These are phyloP conservation scores for Boletus bicolor DNA, from an alignment of 768 basidiomycete species.

Conservation along the genomic window DNA sequence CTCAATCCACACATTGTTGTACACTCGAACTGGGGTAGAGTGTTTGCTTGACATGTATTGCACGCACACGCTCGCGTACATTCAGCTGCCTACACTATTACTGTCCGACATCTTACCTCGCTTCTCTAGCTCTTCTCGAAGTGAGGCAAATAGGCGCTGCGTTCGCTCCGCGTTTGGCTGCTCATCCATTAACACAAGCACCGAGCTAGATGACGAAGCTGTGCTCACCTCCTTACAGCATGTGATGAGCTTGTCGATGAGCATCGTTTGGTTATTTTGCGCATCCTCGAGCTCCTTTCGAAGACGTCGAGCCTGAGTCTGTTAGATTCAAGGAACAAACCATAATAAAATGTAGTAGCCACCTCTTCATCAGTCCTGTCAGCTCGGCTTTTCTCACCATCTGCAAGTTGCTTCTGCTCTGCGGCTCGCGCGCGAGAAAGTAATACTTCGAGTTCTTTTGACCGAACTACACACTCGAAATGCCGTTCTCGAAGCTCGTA, in stretches of 20 bases:
- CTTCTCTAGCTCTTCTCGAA: slow-evolving; percentile 81
- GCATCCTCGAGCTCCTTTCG: slow-evolving; percentile 78
- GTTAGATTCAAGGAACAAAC: slow-evolving; percentile 5
- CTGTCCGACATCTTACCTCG: slow-evolving; percentile 51
- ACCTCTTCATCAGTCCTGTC: slow-evolving; percentile 77
- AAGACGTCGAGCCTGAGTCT: slow-evolving; percentile 56
- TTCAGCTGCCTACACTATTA: slow-evolving; percentile 43
- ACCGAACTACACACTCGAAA: slow-evolving; percentile 89
- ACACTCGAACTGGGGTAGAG: slow-evolving; percentile 12
- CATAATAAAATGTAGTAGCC: slow-evolving; percentile 18
- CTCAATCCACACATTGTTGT: slow-evolving; percentile 3
- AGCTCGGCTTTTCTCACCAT: slow-evolving; percentile 66
- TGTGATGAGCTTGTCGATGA: slow-evolving; percentile 79
- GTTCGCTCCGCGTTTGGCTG: slow-evolving; percentile 83
- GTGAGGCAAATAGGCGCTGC: slow-evolving; percentile 73
- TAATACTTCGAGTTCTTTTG: slow-evolving; percentile 86
- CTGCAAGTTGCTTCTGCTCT: slow-evolving; percentile 80
- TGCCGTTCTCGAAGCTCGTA: slow-evolving; percentile 90
- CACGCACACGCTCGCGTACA: slow-evolving; percentile 11
- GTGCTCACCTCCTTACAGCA: slow-evolving; percentile 82
- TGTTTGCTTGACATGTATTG: slow-evolving; percentile 16
- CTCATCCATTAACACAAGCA: slow-evolving; percentile 13
- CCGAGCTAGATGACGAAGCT: background rate
- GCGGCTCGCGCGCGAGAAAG: slow-evolving; percentile 84
- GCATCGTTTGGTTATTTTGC: slow-evolving; percentile 71